phyloP scores from a whole-genome alignment of 2,329 filamentous ascomycete genomes.

The Hymenoscyphus salicellus region DNA sequence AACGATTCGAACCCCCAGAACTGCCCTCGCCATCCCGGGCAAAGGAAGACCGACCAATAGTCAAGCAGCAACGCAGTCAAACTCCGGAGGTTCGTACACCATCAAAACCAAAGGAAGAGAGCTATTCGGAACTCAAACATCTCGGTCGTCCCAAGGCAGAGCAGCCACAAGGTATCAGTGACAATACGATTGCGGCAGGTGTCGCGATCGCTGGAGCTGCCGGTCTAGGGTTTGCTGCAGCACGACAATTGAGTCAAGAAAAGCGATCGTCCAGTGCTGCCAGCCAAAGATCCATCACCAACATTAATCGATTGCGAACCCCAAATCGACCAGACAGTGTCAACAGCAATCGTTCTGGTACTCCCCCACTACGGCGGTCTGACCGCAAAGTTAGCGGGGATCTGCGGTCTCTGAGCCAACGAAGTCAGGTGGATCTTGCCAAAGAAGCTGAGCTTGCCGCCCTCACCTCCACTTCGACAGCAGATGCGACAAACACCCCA shows the following conservation, averaged over 20 bases:
- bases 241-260: slow-evolving; percentile 33
- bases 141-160: slow-evolving; percentile 26
- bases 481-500: slow-evolving; percentile 38
- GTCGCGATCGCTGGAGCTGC: slow-evolving; percentile 29
- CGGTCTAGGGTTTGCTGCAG: slow-evolving; percentile 32
- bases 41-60: slow-evolving; percentile 12
- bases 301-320: slow-evolving; percentile 35
- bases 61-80: slow-evolving; percentile 30
- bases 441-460: slow-evolving; percentile 46
- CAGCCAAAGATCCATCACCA: slow-evolving; percentile 30
- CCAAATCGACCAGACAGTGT: slow-evolving; percentile 59
- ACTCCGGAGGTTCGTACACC: slow-evolving; percentile 20
- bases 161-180: slow-evolving; percentile 25
- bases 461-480: slow-evolving; percentile 38
- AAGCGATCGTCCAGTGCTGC: slow-evolving; percentile 30
- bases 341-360: slow-evolving; percentile 53
- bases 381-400: slow-evolving; percentile 71
- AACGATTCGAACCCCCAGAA: slow-evolving; percentile 12
- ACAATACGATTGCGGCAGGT: slow-evolving; percentile 25
- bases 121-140: slow-evolving; percentile 30
- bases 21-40: slow-evolving; percentile 1
- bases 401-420: slow-evolving; percentile 66
- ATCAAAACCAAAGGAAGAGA: slow-evolving; percentile 26
- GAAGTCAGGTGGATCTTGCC: slow-evolving; percentile 41
- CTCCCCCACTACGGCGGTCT: slow-evolving; percentile 68